Conservation (phyloP, 2,329 filamentous ascomycete genomes). For the Tolypocladium cylindrosporum region DNA sequence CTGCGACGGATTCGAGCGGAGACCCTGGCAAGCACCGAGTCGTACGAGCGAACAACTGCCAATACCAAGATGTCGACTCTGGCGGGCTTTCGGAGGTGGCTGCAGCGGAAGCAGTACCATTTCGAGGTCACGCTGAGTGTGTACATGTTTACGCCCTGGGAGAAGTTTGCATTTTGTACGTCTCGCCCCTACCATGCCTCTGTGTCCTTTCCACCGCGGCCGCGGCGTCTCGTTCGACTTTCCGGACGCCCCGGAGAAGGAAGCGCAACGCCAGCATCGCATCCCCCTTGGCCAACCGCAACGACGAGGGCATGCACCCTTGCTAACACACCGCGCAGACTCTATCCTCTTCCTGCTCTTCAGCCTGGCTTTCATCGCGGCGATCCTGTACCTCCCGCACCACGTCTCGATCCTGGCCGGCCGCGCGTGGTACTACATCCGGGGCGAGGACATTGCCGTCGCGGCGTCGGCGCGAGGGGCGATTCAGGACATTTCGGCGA, state of each 20-base stretch:
- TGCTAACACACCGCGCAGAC: constrained; percentile 41
- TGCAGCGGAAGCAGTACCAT: constrained; percentile 93
- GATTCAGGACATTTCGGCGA: constrained; percentile 20
- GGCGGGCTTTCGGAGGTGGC: constrained; percentile 63
- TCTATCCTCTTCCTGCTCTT: constrained; percentile 85
- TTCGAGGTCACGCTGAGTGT: constrained; percentile 94
- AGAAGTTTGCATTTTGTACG: constrained; percentile 97
- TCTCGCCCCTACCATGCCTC: constrained; percentile 62
- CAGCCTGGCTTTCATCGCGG: constrained; percentile 76
- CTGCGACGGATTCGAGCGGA: neutral
- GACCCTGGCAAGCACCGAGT: neutral
- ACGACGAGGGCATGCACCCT: neutral
- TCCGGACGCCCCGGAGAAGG: neutral
- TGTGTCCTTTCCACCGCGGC: constrained; percentile 56
- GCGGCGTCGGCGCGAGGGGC: constrained; percentile 22
- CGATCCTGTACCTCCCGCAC: constrained; percentile 85
- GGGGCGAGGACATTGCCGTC: constrained; percentile 60
- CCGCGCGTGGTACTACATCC: constrained; percentile 91
- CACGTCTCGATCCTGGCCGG: constrained; percentile 75
- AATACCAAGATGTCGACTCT: constrained; percentile 24
- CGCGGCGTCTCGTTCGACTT: constrained; percentile 47
- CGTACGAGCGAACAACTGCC: neutral
- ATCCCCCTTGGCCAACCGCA: neutral
- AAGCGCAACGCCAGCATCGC: neutral
- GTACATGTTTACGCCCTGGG: constrained; percentile 93